phyloP scores from a whole-genome alignment of 192 early-diverging fungal species.

The Coemansia sp. region DNA sequence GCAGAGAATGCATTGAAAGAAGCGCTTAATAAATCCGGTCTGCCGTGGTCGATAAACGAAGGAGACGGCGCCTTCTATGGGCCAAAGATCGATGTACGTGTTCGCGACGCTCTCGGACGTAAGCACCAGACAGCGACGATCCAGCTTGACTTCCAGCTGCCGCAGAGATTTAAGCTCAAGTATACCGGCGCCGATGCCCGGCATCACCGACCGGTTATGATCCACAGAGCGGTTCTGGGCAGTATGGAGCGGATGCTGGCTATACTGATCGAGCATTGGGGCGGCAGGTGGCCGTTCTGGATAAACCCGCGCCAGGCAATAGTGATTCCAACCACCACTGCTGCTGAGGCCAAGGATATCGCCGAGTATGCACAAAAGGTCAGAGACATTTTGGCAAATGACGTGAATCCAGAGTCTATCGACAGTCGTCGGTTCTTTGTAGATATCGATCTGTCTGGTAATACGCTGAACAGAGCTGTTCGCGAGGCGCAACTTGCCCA shows the following conservation, averaged over 20 bases:
- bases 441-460: constrained; percentile 70
- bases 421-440: constrained; percentile 72
- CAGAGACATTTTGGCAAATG: constrained; percentile 32
- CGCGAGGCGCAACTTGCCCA: constrained; percentile 75
- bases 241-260: constrained; percentile 93
- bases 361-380: constrained; percentile 70
- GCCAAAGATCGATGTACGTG: constrained; percentile 91
- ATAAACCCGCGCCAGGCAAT: constrained; percentile 86
- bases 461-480: constrained; percentile 72
- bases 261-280: constrained; percentile 91
- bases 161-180: constrained; percentile 75
- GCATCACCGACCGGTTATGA: constrained; percentile 79
- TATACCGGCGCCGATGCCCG: constrained; percentile 70
- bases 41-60: constrained; percentile 68
- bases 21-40: constrained; percentile 64
- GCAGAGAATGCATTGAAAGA: constrained; percentile 74
- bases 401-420: constrained; percentile 42
- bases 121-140: constrained; percentile 93
- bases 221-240: constrained; percentile 91
- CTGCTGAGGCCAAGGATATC: constrained; percentile 54
- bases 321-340: constrained; percentile 64
- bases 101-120: constrained; percentile 77
- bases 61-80: constrained; percentile 97
- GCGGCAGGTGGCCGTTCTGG: constrained; percentile 95
- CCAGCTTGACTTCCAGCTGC: constrained; percentile 95